Evolutionary conservation across 139 green algal genomes (phyloP), one percentile per base, ranked within the genome.

Genomic region (Volvox reticuliferus): DNA sequence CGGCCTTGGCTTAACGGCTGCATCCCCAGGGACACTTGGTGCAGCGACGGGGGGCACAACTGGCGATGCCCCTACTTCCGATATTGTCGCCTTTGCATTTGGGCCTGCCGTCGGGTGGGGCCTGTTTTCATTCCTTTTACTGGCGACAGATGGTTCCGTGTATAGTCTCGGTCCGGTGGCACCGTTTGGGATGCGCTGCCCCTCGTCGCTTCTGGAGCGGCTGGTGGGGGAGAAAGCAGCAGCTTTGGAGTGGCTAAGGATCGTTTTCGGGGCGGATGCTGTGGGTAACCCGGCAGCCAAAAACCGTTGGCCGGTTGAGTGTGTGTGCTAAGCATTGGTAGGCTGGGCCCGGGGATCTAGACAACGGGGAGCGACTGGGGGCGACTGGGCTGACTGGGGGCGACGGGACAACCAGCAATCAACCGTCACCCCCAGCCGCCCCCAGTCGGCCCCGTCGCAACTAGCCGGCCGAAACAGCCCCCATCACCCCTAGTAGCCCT

Each of bases 141-240:
- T 94, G 33, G 92, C 92, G n/a, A 50, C 92, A 18, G 92, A 93
- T 50, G 94, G 95, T 1, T 63, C 71, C 0, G 16, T 97, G 16
- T 96, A 91, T 68, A 67, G 65, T 2, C 73, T 97, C 35, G 95
- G 94, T 71, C 95, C 95, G 0, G 91, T 97, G 12, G 93, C 92
- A 20, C 91, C 95, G 9, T 97, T 96, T 75, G 93, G 86, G 16
- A 90, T 90, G 86, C 86, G 86, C 19, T 75, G 50, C 30, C n/a
- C 73, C 12, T 30, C 35, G 17, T 30, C 71, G 50, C n/a, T 76
- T 50, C 86, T 90, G 86, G 71, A 90, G 86, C 73, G 86, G 44
- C 69, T 90, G 86, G 86, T 18, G 86, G 24, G 3, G 86, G 73
- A 90, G 30, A 71, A 73, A 26, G 73, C 5, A 28, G 73, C 73